A percentile compares a stretch with the other conserved stretches of the same genome.
These are phyloP conservation scores for Capronia americana DNA, from an alignment of 2,329 filamentous ascomycete genomes.

Conservation along the genomic window DNA sequence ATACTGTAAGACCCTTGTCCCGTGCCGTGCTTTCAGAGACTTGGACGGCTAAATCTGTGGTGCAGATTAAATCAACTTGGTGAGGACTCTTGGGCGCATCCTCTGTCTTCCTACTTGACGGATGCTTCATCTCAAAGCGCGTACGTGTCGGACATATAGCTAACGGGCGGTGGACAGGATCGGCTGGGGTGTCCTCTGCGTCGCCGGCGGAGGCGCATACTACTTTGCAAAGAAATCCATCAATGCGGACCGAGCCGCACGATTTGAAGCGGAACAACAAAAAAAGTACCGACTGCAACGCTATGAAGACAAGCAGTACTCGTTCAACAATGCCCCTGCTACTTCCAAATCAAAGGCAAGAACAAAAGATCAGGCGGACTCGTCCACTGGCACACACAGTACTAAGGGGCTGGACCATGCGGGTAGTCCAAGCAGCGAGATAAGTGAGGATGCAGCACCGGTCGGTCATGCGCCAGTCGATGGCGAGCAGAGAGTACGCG, in stretches of 20 bases:
- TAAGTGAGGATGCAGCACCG: constrained; percentile 79
- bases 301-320: constrained; percentile 46
- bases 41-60: constrained; percentile 22
- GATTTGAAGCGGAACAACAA: constrained; percentile 73
- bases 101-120: neutral
- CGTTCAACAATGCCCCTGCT: constrained; percentile 27
- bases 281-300: constrained; percentile 52
- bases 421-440: constrained; percentile 74
- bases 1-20: constrained; percentile 54
- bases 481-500: constrained; percentile 68
- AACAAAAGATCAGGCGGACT: constrained; percentile 37
- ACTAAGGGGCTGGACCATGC: constrained; percentile 57
- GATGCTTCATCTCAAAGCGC: neutral
- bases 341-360: constrained; percentile 33
- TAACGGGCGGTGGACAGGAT: constrained; percentile 62
- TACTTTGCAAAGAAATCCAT: constrained; percentile 94
- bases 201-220: constrained; percentile 89
- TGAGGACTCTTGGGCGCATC: constrained; percentile 46
- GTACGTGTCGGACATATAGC: neutral
- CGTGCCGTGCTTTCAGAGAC: neutral
- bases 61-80: constrained; percentile 64
- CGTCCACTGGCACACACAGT: constrained; percentile 21
- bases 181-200: constrained; percentile 88
- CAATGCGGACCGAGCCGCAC: constrained; percentile 81
- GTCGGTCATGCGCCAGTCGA: constrained; percentile 79